Percentiles rank a stretch among this genome's conserved stretches.
Conservation (phyloP, 1,284 basidiomycete species). For the Fomitopsis betulina region DNA sequence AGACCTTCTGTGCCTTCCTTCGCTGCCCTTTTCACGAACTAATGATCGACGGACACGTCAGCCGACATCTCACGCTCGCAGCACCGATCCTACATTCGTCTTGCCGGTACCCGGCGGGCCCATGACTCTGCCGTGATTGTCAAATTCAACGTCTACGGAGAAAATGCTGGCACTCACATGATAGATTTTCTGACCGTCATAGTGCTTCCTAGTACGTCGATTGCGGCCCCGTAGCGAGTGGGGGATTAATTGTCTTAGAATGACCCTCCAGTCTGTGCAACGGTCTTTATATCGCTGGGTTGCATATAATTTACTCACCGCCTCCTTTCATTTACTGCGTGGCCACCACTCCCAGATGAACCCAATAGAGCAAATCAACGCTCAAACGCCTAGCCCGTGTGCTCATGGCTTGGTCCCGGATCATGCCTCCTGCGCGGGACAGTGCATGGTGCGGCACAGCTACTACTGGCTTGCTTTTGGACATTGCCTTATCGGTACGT, state of each 20-base stretch:
- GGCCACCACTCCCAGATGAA: background rate
- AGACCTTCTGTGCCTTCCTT: background rate
- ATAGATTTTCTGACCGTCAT: background rate
- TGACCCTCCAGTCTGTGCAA: background rate
- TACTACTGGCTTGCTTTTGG: too few species aligned
- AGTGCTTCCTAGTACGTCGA: too few species aligned
- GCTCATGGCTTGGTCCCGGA: background rate
- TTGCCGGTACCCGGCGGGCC: constrained; percentile 5
- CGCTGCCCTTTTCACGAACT: background rate
- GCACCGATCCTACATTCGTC: background rate
- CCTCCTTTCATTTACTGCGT: background rate
- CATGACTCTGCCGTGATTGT: background rate
- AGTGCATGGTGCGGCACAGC: too few species aligned
- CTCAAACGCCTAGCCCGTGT: background rate
- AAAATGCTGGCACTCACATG: background rate
- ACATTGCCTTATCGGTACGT: too few species aligned
- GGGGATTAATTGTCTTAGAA: too few species aligned
- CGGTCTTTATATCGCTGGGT: background rate
- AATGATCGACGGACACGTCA: background rate
- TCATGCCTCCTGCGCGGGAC: too few species aligned
- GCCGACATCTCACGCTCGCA: background rate
- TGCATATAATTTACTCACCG: background rate
- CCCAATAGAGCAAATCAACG: background rate
- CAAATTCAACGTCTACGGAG: background rate
- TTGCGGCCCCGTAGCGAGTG: too few species aligned